Evolutionary conservation across 306 rosid genomes (phyloP).

Genomic region (Argentina anserina): DNA sequence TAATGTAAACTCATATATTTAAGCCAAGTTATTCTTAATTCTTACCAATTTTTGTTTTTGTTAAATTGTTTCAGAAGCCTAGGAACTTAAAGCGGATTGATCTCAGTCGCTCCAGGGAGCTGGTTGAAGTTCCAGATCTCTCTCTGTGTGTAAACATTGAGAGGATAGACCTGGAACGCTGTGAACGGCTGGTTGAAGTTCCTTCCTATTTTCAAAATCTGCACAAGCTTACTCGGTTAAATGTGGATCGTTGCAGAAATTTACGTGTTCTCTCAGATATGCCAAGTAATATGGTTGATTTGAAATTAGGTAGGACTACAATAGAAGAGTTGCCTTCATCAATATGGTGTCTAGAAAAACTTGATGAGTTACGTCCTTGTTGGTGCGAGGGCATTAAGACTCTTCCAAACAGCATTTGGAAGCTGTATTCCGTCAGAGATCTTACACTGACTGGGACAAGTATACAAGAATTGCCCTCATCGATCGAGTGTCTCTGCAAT

Average conservation of each 20-base stretch:
- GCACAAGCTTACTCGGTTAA: neutral
- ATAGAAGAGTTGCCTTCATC: neutral
- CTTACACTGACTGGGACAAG: neutral
- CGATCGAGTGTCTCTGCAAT: neutral
- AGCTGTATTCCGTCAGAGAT: neutral
- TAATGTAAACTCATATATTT: neutral
- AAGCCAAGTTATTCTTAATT: neutral
- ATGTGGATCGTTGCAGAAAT: neutral
- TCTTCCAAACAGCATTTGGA: neutral
- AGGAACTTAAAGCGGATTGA: neutral
- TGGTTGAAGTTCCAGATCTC: conserved; percentile 18
- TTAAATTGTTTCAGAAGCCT: conserved; percentile 4
- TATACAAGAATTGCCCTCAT: neutral
- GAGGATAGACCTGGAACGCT: neutral
- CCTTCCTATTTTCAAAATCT: neutral
- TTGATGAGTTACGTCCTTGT: neutral
- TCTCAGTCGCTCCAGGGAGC: neutral
- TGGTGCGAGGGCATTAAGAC: neutral
- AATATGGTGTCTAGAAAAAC: neutral
- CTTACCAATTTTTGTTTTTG: neutral
- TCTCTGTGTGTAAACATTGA: conserved; percentile 3
- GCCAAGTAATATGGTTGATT: neutral
- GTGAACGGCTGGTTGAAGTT: neutral
- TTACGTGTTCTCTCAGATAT: neutral
- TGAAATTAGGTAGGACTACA: neutral